A percentile compares a stretch with the other conserved stretches of the same genome.
Conservation (phyloP, 1,139 yeast species). For the Kodamaea sp. region DNA sequence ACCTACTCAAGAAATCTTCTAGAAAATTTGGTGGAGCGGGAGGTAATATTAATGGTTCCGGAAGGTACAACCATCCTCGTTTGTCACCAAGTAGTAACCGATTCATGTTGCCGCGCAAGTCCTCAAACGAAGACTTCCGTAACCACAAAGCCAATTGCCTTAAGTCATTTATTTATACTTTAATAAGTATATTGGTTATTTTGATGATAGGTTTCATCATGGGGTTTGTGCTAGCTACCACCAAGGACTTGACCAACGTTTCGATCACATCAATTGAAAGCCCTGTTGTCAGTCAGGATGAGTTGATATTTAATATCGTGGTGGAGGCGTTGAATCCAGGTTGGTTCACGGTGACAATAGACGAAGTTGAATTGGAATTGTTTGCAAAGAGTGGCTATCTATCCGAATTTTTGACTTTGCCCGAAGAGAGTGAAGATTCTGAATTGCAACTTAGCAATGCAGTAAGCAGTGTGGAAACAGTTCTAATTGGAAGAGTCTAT, state of each 20-base stretch:
- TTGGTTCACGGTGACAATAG: constrained; percentile 64
- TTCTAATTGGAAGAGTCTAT: constrained; percentile 70
- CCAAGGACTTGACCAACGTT: constrained; percentile 76
- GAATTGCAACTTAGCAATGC: background rate
- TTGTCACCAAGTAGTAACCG: constrained; percentile 20
- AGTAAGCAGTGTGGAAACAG: constrained; percentile 52
- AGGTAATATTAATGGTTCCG: constrained; percentile 2
- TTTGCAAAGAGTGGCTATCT: constrained; percentile 78
- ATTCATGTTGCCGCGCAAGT: constrained; percentile 32
- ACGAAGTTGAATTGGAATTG: constrained; percentile 74
- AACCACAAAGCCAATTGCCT: constrained; percentile 36
- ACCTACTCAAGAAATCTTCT: constrained; percentile 8
- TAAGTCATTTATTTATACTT: constrained; percentile 57
- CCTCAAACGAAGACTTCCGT: constrained; percentile 13
- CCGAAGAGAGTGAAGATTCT: constrained; percentile 3
- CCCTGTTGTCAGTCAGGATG: constrained; percentile 81
- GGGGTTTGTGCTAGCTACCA: constrained; percentile 85
- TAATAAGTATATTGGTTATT: constrained; percentile 54
- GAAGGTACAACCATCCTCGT: constrained; percentile 19
- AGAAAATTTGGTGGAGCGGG: constrained; percentile 10
- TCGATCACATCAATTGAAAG: constrained; percentile 62
- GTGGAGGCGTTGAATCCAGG: constrained; percentile 90
- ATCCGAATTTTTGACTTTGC: background rate
- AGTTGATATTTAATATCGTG: constrained; percentile 74
- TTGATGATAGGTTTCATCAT: constrained; percentile 71